These are phyloP conservation scores for Sicyos edulis DNA, from an alignment of 306 rosid genomes.

Conservation along the genomic window DNA sequence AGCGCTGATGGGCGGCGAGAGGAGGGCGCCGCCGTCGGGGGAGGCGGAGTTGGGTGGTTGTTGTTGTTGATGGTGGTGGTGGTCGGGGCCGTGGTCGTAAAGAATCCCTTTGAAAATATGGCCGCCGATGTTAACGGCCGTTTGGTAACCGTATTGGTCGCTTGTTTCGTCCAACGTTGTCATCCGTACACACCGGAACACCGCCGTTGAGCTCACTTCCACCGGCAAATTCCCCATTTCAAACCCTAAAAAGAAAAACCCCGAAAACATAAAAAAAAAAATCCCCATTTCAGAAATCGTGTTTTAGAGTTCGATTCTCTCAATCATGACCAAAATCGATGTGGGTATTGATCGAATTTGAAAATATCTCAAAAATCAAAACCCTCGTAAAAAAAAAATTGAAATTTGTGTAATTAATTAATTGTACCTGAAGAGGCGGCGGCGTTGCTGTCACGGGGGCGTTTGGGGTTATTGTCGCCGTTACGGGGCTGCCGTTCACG, in stretches of 20 bases:
- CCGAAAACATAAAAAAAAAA: neutral
- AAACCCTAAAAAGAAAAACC: slow-evolving; percentile 30
- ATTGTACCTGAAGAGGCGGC: neutral
- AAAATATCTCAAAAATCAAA: slow-evolving; percentile 1
- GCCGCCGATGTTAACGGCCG: slow-evolving; percentile 65
- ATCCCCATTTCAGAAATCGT: neutral
- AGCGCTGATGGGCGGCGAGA: slow-evolving; percentile 28
- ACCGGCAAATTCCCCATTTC: slow-evolving; percentile 45
- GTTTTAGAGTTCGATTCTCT: neutral
- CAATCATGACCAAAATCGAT: neutral
- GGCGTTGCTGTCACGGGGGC: slow-evolving; percentile 36
- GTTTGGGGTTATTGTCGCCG: slow-evolving; percentile 27
- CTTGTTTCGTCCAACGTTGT: slow-evolving; percentile 45
- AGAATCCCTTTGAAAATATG: slow-evolving; percentile 58
- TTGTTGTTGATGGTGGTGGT: neutral
- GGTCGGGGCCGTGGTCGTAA: slow-evolving; percentile 53
- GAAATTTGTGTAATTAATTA: too few species aligned
- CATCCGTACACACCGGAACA: slow-evolving; percentile 55
- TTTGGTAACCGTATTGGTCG: slow-evolving; percentile 54
- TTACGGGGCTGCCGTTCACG: slow-evolving; percentile 34
- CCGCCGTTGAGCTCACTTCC: slow-evolving; percentile 42
- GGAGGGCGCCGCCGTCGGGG: slow-evolving; percentile 32
- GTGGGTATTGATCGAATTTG: neutral
- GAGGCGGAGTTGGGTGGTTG: slow-evolving; percentile 24
- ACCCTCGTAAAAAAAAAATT: neutral